Evolutionary conservation across 2,329 filamentous ascomycete species (phyloP).

Genomic region (Sporothrix brasiliensis): DNA sequence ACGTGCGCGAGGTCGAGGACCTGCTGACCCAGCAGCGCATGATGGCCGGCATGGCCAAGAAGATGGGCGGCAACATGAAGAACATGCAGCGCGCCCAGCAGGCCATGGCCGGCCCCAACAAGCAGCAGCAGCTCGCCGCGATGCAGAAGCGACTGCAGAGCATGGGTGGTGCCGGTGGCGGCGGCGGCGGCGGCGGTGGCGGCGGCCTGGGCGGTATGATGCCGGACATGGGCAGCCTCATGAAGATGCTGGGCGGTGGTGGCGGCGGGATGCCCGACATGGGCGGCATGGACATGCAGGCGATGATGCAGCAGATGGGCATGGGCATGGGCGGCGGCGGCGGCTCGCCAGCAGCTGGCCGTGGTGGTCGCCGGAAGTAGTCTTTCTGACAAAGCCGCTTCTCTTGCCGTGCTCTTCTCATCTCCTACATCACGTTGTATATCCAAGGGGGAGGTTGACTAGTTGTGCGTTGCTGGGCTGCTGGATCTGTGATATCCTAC

Average conservation of each 20-base stretch:
- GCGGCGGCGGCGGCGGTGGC: conserved; percentile 53
- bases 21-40: conserved; percentile 96
- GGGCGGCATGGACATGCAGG: conserved; percentile 70
- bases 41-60: conserved; percentile 99
- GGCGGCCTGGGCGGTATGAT: conserved; percentile 48
- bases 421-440: not conserved
- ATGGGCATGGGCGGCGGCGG: conserved; percentile 52
- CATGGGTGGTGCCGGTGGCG: conserved; percentile 76
- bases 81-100: conserved; percentile 94
- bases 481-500: not conserved
- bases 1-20: conserved; percentile 90
- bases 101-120: conserved; percentile 87
- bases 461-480: not conserved
- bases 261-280: conserved; percentile 67
- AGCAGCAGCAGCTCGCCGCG: conserved; percentile 88
- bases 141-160: conserved; percentile 95
- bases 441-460: not conserved
- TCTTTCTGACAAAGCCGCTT: not conserved
- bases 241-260: conserved; percentile 85
- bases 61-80: conserved; percentile 96
- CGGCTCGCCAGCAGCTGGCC: conserved; percentile 28
- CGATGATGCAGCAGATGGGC: conserved; percentile 75
- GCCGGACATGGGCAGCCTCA: conserved; percentile 82
- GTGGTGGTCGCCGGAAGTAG: conserved; percentile 34
- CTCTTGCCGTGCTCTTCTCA: not conserved